Conservation (phyloP, 2,329 filamentous ascomycete genomes). For the Fusarium sp. region DNA sequence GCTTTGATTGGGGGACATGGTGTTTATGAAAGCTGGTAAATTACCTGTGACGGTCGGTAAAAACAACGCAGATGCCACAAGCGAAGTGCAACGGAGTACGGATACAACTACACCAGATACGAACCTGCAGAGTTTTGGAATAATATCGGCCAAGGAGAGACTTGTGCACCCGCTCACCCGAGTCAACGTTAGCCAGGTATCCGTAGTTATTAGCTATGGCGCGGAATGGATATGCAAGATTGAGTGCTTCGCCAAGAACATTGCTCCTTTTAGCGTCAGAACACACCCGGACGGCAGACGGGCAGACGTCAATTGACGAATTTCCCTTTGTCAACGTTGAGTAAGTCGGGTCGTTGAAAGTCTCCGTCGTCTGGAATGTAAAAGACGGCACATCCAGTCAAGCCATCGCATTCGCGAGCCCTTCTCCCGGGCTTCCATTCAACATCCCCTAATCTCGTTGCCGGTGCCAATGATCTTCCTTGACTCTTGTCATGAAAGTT, state of each 20-base stretch:
- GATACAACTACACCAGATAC: not conserved
- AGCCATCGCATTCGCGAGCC: slow-evolving; percentile 10
- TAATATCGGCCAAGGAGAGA: slow-evolving; percentile 12
- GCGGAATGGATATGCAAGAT: slow-evolving; percentile 40
- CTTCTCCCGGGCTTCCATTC: slow-evolving; percentile 34
- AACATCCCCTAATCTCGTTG: slow-evolving; percentile 29
- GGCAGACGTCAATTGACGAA: not conserved
- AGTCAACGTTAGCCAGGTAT: slow-evolving; percentile 12
- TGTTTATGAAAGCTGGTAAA: slow-evolving; percentile 33
- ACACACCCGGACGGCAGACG: not conserved
- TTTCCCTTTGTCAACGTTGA: not conserved
- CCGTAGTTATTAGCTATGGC: slow-evolving; percentile 25
- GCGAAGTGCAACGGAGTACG: not conserved
- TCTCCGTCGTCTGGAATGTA: slow-evolving; percentile 15
- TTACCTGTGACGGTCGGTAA: slow-evolving; percentile 24
- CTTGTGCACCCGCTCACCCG: slow-evolving; percentile 10
- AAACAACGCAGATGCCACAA: slow-evolving; percentile 24
- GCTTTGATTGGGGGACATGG: slow-evolving; percentile 26
- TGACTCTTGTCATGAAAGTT: slow-evolving; percentile 15
- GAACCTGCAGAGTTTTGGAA: slow-evolving; percentile 7
- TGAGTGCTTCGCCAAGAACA: slow-evolving; percentile 31
- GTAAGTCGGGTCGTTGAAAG: slow-evolving; percentile 3
- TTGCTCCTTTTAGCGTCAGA: slow-evolving; percentile 13
- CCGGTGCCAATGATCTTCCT: slow-evolving; percentile 8
- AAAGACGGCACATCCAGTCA: slow-evolving; percentile 3